Conservation (phyloP, 2,329 filamentous ascomycete genomes). For the Pochonia chlamydosporia region DNA sequence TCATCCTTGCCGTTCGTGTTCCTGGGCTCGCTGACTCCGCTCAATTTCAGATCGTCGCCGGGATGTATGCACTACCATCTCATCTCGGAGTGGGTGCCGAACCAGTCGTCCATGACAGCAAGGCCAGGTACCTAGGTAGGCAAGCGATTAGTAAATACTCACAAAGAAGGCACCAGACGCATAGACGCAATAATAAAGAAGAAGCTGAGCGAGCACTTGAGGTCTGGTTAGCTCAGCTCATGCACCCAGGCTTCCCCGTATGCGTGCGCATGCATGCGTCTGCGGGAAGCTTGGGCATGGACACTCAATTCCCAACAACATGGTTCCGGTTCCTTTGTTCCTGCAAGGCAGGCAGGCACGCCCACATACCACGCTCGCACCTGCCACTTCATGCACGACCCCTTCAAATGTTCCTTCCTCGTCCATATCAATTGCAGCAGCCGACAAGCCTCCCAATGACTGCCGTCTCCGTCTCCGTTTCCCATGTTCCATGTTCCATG, state of each 20-base stretch:
- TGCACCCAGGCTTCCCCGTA: no score
- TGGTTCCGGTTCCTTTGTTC: neutral
- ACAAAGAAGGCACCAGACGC: no score
- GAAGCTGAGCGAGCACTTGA: neutral
- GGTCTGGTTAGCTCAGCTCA: no score
- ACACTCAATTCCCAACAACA: neutral
- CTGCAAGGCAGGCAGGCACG: slow-evolving; percentile 1
- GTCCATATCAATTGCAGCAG: neutral
- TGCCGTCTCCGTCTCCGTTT: no score
- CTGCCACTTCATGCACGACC: neutral
- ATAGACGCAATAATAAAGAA: no score
- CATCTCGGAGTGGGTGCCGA: neutral
- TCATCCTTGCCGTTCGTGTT: neutral
- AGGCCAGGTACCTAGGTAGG: no score
- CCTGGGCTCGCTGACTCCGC: neutral
- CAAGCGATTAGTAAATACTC: no score
- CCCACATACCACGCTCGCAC: no score
- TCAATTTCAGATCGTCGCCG: neutral
- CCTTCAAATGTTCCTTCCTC: neutral
- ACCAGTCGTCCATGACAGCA: no score
- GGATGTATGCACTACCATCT: neutral
- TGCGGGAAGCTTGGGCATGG: neutral
- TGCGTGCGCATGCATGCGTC: no score
- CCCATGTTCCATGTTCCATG: no score
- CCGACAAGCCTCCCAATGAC: neutral